Conservation (phyloP, 805 yeast species). For the Nakazawaea pomicola region DNA sequence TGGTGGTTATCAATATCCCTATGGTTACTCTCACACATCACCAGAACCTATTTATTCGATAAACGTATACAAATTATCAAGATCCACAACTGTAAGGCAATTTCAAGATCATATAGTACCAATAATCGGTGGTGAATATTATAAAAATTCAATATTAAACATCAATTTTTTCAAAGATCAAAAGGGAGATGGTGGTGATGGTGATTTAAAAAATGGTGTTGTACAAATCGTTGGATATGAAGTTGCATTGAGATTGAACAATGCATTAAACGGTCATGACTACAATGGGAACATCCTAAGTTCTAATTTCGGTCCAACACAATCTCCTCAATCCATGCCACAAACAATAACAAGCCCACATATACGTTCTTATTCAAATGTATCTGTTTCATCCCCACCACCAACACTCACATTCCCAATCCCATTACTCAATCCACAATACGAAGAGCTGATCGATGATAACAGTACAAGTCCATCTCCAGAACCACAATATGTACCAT, state of each 20-base stretch:
- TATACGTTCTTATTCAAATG: constrained; percentile 2
- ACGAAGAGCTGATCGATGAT: constrained; percentile 2
- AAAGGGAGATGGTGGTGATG: too few relatives aligned
- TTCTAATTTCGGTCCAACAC: constrained; percentile 2
- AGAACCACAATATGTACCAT: neutral
- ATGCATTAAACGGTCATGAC: constrained; percentile 12
- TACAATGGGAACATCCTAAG: constrained; percentile 10
- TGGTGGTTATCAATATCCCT: constrained; percentile 1
- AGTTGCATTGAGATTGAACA: constrained; percentile 3
- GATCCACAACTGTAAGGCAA: neutral
- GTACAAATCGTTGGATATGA: constrained; percentile 11
- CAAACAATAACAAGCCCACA: neutral
- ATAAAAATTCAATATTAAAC: constrained; percentile 2
- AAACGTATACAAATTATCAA: constrained; percentile 3
- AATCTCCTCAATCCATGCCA: neutral
- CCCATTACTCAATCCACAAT: neutral
- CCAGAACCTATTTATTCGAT: neutral
- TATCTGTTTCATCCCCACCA: neutral
- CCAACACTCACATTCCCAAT: neutral
- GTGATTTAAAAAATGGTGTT: constrained; percentile 1
- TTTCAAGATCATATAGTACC: constrained; percentile 6
- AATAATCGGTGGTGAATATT: constrained; percentile 12
- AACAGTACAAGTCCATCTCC: too few relatives aligned
- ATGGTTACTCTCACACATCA: constrained; percentile 1
- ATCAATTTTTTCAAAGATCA: constrained; percentile 4